These are phyloP conservation scores for Triticum monococcum DNA, from an alignment of 176 grass and related monocot genomes.

Conservation along the genomic window DNA sequence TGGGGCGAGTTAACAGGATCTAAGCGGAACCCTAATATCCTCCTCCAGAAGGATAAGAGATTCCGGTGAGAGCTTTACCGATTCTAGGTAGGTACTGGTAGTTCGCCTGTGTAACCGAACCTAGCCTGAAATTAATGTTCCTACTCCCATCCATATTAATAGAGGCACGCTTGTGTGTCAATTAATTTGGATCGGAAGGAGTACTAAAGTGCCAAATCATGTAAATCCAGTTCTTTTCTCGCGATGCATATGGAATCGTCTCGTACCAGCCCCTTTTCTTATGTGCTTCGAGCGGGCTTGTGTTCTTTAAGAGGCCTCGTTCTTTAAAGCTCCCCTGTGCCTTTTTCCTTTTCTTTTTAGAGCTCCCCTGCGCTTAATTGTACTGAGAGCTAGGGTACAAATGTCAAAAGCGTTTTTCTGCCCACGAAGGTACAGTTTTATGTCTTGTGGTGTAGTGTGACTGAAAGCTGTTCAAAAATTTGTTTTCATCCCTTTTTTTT, in stretches of 20 bases:
- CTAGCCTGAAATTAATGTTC: not conserved
- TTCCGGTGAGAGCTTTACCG: slow-evolving; percentile 32
- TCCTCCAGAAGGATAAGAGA: slow-evolving; percentile 68
- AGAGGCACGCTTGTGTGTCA: no score
- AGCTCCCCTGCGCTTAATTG: not conserved
- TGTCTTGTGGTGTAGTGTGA: not conserved
- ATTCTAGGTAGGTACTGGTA: slow-evolving; percentile 11
- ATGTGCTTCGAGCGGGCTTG: not conserved
- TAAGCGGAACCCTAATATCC: slow-evolving; percentile 82
- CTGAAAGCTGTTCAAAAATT: not conserved
- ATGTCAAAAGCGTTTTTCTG: not conserved
- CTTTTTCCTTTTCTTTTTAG: not conserved
- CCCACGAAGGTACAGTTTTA: not conserved
- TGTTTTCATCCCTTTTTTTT: not conserved
- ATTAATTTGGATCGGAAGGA: no score
- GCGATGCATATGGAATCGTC: not conserved
- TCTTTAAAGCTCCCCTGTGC: not conserved
- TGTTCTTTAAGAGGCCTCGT: not conserved
- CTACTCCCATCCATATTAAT: no score
- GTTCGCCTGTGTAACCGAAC: not conserved
- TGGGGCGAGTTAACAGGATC: slow-evolving; percentile 47
- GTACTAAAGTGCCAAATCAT: slow-evolving; percentile 15
- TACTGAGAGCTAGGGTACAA: slow-evolving; percentile 6
- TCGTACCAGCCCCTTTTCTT: not conserved
- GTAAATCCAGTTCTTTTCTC: slow-evolving; percentile 32